These are phyloP conservation scores for Blastomyces parvus DNA, from an alignment of 2,329 filamentous ascomycete genomes.

Conservation along the genomic window DNA sequence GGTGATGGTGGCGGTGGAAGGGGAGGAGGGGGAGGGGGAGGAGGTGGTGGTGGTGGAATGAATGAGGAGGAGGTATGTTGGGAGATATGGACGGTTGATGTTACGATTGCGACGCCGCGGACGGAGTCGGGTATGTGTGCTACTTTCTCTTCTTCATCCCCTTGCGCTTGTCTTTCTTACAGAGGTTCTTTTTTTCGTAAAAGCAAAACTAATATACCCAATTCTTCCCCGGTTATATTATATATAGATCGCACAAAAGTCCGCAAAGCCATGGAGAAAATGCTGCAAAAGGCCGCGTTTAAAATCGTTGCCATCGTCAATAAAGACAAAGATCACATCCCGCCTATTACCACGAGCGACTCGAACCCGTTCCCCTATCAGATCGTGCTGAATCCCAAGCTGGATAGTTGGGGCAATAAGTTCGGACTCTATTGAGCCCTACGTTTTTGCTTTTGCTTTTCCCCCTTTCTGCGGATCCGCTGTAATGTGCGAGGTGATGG, in stretches of 20 bases:
- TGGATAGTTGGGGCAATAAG: conserved; percentile 66
- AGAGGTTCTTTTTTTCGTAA: no score
- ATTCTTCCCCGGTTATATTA: background rate
- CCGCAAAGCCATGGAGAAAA: conserved; percentile 81
- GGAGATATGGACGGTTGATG: conserved; percentile 91
- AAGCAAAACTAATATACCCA: background rate
- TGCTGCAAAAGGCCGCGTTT: conserved; percentile 74
- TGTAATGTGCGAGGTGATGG: background rate
- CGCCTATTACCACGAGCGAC: conserved; percentile 86
- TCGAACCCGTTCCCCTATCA: conserved; percentile 92
- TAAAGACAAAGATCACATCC: conserved; percentile 87
- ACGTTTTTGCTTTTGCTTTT: background rate
- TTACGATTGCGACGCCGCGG: conserved; percentile 81
- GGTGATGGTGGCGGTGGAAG: conserved; percentile 55
- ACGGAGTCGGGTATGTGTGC: conserved; percentile 70
- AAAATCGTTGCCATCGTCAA: conserved; percentile 86
- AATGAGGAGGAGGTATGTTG: conserved; percentile 91
- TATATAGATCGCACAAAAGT: conserved; percentile 73
- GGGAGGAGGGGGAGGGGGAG: background rate
- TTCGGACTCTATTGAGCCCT: conserved; percentile 60
- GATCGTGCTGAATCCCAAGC: conserved; percentile 77
- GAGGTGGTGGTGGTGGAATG: conserved; percentile 50
- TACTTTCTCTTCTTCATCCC: no score
- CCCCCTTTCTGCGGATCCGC: background rate
- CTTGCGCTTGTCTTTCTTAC: background rate